Base-by-base conservation (phyloP, 768 basidiomycete genomes). In the Termitomyces sp. region DNA sequence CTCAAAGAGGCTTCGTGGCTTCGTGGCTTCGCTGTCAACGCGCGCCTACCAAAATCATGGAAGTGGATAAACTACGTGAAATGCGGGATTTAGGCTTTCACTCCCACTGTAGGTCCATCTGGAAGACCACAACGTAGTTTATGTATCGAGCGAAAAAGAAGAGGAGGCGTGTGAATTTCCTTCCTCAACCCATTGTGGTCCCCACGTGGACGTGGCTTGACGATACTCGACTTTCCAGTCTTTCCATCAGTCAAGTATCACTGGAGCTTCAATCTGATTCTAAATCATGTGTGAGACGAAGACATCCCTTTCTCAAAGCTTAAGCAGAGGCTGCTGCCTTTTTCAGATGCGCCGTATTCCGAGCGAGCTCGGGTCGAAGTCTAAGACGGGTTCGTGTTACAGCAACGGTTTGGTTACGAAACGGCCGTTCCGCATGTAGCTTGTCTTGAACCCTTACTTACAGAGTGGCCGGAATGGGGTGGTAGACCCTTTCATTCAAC, bases 81-180 rank as follows among this genome's bases (percentile, higher is more conserved):
- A 43, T 32, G 18, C 30, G 56, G 49, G 20, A 45, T 32, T 54
- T 22, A 26, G n/a, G 32, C 22, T 11, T 41, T 22, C 28, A 32
- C 2, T 26, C 11, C 50, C 50, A 22, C 56, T 52, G 33, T 46
- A 52, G 43, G 35, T 57, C 43, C 35, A 57, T 57, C 43, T 52
- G 22, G 43, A 33, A 32, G 32, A 22, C n/a, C 11, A 40, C 28
- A 18, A 32, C 11, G 24, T 43, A 33, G 40, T n/a, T 26, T 35
- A 18, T 30, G 28, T 26, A 5, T 24, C 30, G 28, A 46, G 28
- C 11, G 44, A 26, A 26, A 45, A 6, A 11, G 14, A 18, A 48
- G 32, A 32, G 40, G 18, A 26, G 43, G 18, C 30, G 47, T 43
- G 55, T 28, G 55, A 56, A 56, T 28, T 36, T 35, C 54, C 35